These are phyloP conservation scores for Candolleomyces efflorescens DNA, from an alignment of 768 basidiomycete genomes.

Conservation along the genomic window DNA sequence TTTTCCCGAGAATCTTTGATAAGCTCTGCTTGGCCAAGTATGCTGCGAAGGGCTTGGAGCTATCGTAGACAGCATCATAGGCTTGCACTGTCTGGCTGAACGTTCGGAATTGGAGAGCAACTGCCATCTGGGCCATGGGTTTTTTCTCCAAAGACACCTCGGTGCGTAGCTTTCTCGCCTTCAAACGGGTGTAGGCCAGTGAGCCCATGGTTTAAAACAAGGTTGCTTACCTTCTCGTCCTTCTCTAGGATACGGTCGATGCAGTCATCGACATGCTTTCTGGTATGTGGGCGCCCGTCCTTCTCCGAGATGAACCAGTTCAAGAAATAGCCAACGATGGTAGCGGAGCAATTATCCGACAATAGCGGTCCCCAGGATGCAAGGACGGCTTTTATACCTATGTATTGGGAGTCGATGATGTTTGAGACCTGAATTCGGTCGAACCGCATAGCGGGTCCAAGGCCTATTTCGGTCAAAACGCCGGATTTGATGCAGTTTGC, in stretches of 20 bases:
- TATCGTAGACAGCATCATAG: conserved; percentile 21
- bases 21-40: conserved; percentile 24
- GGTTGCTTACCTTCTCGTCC: background rate
- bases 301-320: conserved; percentile 27
- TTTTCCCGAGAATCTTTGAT: conserved; percentile 12
- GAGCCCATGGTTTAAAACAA: no score
- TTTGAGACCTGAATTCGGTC: conserved; percentile 37
- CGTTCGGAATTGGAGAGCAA: background rate
- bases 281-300: conserved; percentile 11
- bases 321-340: conserved; percentile 32
- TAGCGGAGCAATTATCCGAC: background rate
- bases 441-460: conserved; percentile 17
- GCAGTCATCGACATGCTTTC: background rate
- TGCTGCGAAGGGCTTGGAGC: conserved; percentile 24
- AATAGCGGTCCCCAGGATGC: background rate
- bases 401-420: background rate
- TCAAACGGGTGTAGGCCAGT: no score
- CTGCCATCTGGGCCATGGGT: no score
- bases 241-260: background rate
- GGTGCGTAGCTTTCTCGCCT: no score
- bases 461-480: background rate
- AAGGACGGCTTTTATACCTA: background rate
- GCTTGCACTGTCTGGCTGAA: background rate
- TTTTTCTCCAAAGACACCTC: no score
- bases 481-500: background rate